phyloP scores from a whole-genome alignment of 495 filamentous ascomycete genomes.

The Aspergillus panamensis region DNA sequence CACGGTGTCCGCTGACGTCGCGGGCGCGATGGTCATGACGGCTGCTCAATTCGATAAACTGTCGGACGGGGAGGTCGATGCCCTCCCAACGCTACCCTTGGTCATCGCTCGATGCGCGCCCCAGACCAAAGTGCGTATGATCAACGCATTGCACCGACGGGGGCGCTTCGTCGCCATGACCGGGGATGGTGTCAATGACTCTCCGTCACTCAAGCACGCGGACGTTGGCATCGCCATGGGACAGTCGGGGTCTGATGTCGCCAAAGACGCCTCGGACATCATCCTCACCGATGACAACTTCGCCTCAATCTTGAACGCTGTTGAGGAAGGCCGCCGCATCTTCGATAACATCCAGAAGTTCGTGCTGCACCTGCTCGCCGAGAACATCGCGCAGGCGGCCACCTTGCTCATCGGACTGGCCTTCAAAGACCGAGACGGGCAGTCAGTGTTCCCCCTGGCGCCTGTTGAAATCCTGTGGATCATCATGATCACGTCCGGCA shows the following conservation, averaged over 20 bases:
- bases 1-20: slow-evolving; percentile 48
- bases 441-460: slow-evolving; percentile 69
- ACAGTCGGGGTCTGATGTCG: slow-evolving; percentile 73
- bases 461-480: slow-evolving; percentile 76
- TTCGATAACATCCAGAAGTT: slow-evolving; percentile 81
- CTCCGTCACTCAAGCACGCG: slow-evolving; percentile 73
- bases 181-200: slow-evolving; percentile 86
- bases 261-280: slow-evolving; percentile 80
- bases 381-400: slow-evolving; percentile 68
- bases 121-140: slow-evolving; percentile 73
- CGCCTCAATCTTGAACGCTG: slow-evolving; percentile 70
- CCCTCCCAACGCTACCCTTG: slow-evolving; percentile 59
- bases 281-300: slow-evolving; percentile 83
- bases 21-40: slow-evolving; percentile 64
- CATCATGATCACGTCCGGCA: slow-evolving; percentile 70
- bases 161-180: slow-evolving; percentile 71
- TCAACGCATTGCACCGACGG: slow-evolving; percentile 67
- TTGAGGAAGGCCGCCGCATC: slow-evolving; percentile 67
- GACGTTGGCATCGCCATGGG: slow-evolving; percentile 88
- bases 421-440: slow-evolving; percentile 60
- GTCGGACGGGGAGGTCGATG: slow-evolving; percentile 60
- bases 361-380: slow-evolving; percentile 65
- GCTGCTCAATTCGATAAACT: slow-evolving; percentile 65
- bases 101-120: slow-evolving; percentile 71
- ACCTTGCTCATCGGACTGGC: slow-evolving; percentile 67